Percentiles rank a stretch among this genome's conserved stretches.
Conservation (phyloP, 2,329 filamentous ascomycete genomes). For the Aspergillus sp. region DNA sequence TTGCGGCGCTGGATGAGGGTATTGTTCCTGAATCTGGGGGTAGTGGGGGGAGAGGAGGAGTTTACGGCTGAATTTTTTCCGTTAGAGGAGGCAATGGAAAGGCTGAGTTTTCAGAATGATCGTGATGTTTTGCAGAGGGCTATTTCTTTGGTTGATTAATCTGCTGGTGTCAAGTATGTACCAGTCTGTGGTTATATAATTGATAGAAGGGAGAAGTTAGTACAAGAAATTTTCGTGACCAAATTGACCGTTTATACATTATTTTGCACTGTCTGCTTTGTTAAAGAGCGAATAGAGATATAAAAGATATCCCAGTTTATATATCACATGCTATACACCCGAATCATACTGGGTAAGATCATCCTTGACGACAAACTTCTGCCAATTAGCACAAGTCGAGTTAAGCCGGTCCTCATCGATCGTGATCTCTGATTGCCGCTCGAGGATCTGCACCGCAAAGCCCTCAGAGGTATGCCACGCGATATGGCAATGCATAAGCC, state of each 20-base stretch:
- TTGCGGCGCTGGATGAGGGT: conserved; percentile 1
- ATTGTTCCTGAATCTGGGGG: too few species aligned
- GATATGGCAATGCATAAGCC: conserved; percentile 33
- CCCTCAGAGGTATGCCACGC: conserved; percentile 25
- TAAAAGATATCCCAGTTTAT: too few species aligned
- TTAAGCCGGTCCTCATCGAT: conserved; percentile 13
- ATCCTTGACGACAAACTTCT: conserved; percentile 3
- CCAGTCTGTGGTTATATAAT: too few species aligned
- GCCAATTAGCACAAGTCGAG: conserved; percentile 12
- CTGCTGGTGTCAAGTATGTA: too few species aligned
- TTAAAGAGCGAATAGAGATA: too few species aligned
- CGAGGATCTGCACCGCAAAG: conserved; percentile 29
- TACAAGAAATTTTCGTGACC: too few species aligned
- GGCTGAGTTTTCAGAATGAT: neutral
- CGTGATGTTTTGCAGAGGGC: neutral
- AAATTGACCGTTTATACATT: too few species aligned
- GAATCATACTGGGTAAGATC: neutral
- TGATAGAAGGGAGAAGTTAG: too few species aligned
- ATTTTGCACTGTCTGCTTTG: too few species aligned
- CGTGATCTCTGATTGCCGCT: conserved; percentile 20
- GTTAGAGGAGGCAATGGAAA: neutral
- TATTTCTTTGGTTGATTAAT: neutral
- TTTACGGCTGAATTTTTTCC: conserved; percentile 1
- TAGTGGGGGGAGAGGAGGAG: neutral
- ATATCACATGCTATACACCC: neutral